phyloP scores from a whole-genome alignment of 352 stramenopile species.

The Pythium apleroticum region DNA sequence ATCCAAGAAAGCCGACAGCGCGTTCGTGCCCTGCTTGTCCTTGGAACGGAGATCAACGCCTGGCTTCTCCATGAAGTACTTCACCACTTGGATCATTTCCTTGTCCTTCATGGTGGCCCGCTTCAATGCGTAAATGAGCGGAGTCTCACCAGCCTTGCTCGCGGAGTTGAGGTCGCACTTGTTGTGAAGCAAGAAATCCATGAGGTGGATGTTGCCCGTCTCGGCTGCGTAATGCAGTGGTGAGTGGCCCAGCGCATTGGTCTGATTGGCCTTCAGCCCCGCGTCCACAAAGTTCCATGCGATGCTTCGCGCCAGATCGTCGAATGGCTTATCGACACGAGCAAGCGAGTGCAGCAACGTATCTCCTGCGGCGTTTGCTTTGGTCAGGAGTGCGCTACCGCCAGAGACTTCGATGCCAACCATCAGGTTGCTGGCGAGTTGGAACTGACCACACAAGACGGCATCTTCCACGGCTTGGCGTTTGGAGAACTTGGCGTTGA shows the following conservation, averaged over 20 bases:
- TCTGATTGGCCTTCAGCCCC: slow-evolving; percentile 31
- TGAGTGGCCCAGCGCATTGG: slow-evolving; percentile 42
- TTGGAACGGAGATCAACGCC: slow-evolving; percentile 40
- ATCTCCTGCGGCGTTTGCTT: slow-evolving; percentile 43
- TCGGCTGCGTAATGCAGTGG: slow-evolving; percentile 63
- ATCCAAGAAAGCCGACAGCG: slow-evolving; percentile 56
- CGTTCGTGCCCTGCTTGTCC: slow-evolving; percentile 45
- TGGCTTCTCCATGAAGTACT: slow-evolving; percentile 49
- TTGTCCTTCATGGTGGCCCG: slow-evolving; percentile 24
- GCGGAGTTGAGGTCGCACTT: slow-evolving; percentile 39
- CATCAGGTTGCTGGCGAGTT: slow-evolving; percentile 70
- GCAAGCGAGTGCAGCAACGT: slow-evolving; percentile 65
- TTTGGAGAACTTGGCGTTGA: slow-evolving; percentile 69
- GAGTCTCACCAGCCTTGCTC: slow-evolving; percentile 49
- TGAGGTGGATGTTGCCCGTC: slow-evolving; percentile 51
- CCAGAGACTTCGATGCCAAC: slow-evolving; percentile 52
- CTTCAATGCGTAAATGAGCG: slow-evolving; percentile 53
- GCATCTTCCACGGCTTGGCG: slow-evolving; percentile 77
- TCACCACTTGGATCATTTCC: slow-evolving; percentile 36
- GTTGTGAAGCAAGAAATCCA: slow-evolving; percentile 76
- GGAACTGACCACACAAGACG: slow-evolving; percentile 65
- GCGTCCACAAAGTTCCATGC: slow-evolving; percentile 70
- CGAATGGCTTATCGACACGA: slow-evolving; percentile 54
- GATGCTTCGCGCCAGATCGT: slow-evolving; percentile 51
- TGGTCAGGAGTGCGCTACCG: slow-evolving; percentile 36